Conservation (phyloP, 2,329 filamentous ascomycete species). For the Clarireedia monteithiana region DNA sequence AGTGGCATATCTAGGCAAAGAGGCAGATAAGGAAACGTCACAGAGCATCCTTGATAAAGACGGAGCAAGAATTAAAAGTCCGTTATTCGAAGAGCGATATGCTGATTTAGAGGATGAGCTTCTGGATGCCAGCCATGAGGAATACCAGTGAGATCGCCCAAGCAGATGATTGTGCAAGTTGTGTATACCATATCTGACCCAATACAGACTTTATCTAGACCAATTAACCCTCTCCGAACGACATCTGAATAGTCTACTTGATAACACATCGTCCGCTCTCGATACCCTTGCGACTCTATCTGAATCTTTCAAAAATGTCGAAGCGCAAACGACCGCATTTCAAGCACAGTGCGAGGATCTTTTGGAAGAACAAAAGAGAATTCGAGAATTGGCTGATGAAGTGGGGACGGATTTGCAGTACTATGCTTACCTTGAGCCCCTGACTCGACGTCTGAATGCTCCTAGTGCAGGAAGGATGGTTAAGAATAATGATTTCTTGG, state of each 20-base stretch:
- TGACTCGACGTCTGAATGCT: constrained; percentile 83
- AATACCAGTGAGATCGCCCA: constrained; percentile 59
- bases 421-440: constrained; percentile 87
- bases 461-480: constrained; percentile 83
- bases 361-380: constrained; percentile 69
- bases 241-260: constrained; percentile 72
- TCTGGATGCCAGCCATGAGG: constrained; percentile 73
- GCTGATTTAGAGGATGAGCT: constrained; percentile 55
- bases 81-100: constrained; percentile 49
- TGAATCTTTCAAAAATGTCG: constrained; percentile 79
- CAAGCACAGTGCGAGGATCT: constrained; percentile 87
- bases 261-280: constrained; percentile 69
- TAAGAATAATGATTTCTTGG: constrained; percentile 73
- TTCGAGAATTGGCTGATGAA: constrained; percentile 72
- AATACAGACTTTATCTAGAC: constrained; percentile 63
- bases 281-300: constrained; percentile 71
- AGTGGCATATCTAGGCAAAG: constrained; percentile 45
- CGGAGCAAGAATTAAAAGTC: constrained; percentile 37
- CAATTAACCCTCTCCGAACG: constrained; percentile 74
- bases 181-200: neutral
- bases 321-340: constrained; percentile 87
- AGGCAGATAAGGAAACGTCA: constrained; percentile 28
- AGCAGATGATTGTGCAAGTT: neutral
- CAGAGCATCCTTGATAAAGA: constrained; percentile 20
- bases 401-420: constrained; percentile 88